phyloP scores from a whole-genome alignment of 2,329 filamentous ascomycete genomes.

The Paracoccidioides lutzii region DNA sequence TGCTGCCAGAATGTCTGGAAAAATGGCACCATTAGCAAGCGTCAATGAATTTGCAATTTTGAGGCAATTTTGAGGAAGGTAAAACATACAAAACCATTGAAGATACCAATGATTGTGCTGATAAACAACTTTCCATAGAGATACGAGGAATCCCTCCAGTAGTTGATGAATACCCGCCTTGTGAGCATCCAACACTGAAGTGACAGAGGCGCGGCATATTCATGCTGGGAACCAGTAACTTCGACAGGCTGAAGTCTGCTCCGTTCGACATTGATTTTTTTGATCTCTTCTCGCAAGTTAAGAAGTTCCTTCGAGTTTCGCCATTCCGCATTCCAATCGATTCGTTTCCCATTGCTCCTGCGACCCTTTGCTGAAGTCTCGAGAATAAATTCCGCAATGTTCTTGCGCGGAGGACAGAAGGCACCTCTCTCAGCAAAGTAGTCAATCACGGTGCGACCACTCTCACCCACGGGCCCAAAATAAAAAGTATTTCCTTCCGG shows the following conservation, averaged over 20 bases:
- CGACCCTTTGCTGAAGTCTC: slow-evolving; percentile 50
- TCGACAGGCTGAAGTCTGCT: slow-evolving; percentile 38
- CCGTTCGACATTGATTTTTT: slow-evolving; percentile 47
- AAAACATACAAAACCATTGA: slow-evolving; percentile 51
- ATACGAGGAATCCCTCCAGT: slow-evolving; percentile 66
- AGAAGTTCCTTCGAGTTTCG: slow-evolving; percentile 49
- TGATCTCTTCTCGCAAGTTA: slow-evolving; percentile 50
- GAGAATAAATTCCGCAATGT: slow-evolving; percentile 54
- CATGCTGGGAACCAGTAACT: slow-evolving; percentile 27
- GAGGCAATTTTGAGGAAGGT: background rate
- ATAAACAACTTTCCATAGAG: slow-evolving; percentile 66
- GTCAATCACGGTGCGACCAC: slow-evolving; percentile 49
- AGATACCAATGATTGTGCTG: slow-evolving; percentile 57
- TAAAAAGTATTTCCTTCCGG: slow-evolving; percentile 60
- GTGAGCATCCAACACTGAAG: slow-evolving; percentile 55
- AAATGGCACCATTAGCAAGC: background rate
- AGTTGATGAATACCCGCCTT: slow-evolving; percentile 56
- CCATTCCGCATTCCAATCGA: slow-evolving; percentile 71
- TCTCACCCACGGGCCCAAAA: slow-evolving; percentile 58
- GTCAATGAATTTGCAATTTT: background rate
- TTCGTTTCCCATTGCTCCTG: slow-evolving; percentile 40
- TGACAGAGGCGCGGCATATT: slow-evolving; percentile 54
- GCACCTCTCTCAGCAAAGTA: slow-evolving; percentile 57
- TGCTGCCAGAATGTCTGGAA: slow-evolving; percentile 55
- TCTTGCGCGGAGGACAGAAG: slow-evolving; percentile 52